phyloP scores from a whole-genome alignment of 441 rosid genomes.

The Metrosideros polymorpha region DNA sequence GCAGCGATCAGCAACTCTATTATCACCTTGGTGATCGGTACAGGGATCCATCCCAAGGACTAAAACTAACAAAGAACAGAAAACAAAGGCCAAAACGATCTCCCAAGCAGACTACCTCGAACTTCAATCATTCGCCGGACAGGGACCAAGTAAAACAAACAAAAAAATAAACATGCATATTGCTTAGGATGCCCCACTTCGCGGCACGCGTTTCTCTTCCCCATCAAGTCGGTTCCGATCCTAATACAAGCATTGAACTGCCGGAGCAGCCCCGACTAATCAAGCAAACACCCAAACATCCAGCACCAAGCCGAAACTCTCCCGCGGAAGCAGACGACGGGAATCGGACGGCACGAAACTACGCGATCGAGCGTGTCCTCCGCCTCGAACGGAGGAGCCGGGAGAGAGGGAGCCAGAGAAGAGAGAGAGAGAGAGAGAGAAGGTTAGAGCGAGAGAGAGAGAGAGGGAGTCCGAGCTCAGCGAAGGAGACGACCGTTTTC shows the following conservation, averaged over 20 bases:
- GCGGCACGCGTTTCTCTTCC: neutral
- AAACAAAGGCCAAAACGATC: neutral
- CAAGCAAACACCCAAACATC: neutral
- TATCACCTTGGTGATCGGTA: neutral
- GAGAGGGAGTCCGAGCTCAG: neutral
- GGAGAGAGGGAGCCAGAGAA: neutral
- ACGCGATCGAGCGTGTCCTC: neutral
- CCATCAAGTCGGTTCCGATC: neutral
- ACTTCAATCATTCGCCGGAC: too few relatives aligned
- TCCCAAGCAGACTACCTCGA: neutral
- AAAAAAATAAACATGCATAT: neutral
- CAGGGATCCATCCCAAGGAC: neutral
- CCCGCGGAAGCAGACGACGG: neutral
- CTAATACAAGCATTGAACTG: neutral
- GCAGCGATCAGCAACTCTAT: neutral
- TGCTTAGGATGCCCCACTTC: too few relatives aligned
- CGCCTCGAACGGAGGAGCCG: neutral
- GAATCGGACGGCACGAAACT: neutral
- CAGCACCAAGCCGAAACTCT: neutral
- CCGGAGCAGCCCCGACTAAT: neutral
- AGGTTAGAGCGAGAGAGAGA: too few relatives aligned
- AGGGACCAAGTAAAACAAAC: too few relatives aligned
- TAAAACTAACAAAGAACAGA: neutral
- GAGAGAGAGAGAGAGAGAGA: neutral
- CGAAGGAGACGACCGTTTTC: neutral